Base-by-base conservation (phyloP, 2,329 filamentous ascomycete species). In the Anisogramma anomala region DNA sequence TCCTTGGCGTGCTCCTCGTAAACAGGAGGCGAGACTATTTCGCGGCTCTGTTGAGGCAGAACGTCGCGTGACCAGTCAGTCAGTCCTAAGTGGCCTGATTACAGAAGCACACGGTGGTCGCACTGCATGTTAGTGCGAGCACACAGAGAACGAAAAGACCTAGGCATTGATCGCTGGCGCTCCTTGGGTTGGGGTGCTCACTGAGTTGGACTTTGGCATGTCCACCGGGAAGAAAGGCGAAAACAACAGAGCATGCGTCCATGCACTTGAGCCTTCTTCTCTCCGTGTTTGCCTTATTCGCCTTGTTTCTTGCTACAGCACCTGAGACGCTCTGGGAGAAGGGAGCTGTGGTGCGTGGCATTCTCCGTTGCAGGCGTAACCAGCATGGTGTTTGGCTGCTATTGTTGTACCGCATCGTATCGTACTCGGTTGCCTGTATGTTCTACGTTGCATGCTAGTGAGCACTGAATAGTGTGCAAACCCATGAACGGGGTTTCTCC, bases 41-140 rank as follows among this genome's bases (percentile, higher is more conserved):
- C n/a, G 33, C 34, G 9, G 43, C 37, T n/a, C 20, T 45, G 15
- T 46, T 40, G 41, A 46, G 39, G 34, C 42, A 38, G 15, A 43
- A 35, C 9, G 37, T 39, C 41, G 37, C 39, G 13, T 38, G 35
- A 40, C 27, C 23, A 34, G 26, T 9, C 25, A 34, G 22, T 6
- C 22, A 23, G 22, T 9, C 22, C 22, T 5, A 7, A 17, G 37
- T 8, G 10, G 10, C 18, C 7, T 17, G 7, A 32, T 32, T 6
- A 18, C 8, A 14, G 27, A 18, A 14, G 26, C 26, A 27, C 6
- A 1, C 11, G 30, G 15, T 18, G 30, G 30, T 32, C 11, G 30
- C 30, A 32, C 30, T 9, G 15, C 14, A 32, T n/a, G n/a, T 10
- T 9, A 8, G 30, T 18, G 30, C 30, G 30, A 32, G 9, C 30